Evolutionary conservation across 2,329 filamentous ascomycete species (phyloP).

Genomic region (Onygena corvina): DNA sequence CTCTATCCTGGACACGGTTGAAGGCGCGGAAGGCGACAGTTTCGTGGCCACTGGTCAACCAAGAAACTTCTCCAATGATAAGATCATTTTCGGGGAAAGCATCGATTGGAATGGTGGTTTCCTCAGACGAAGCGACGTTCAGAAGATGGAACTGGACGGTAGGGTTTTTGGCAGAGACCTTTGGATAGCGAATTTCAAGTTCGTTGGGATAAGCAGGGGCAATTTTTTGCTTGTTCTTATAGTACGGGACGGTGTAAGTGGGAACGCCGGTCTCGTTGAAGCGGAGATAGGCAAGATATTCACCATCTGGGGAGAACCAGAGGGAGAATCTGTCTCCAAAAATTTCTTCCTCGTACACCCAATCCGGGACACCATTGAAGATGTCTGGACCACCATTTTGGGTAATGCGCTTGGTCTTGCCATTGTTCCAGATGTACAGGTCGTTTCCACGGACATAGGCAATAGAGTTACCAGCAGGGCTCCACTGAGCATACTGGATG

Average conservation of each 20-base stretch:
- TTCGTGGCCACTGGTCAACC: slow-evolving; percentile 52
- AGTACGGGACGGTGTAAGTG: slow-evolving; percentile 55
- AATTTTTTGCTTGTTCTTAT: slow-evolving; percentile 46
- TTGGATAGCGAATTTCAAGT: slow-evolving; percentile 54
- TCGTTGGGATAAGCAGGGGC: slow-evolving; percentile 52
- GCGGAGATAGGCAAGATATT: slow-evolving; percentile 72
- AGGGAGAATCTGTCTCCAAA: slow-evolving; percentile 63
- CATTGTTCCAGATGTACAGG: slow-evolving; percentile 47
- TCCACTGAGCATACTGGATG: slow-evolving; percentile 55
- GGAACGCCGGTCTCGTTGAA: slow-evolving; percentile 66
- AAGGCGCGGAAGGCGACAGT: slow-evolving; percentile 53
- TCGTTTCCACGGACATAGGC: slow-evolving; percentile 58
- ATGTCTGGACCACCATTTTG: slow-evolving; percentile 69
- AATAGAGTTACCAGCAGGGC: slow-evolving; percentile 46
- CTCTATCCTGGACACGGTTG: slow-evolving; percentile 56
- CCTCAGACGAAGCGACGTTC: slow-evolving; percentile 38
- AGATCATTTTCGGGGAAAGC: slow-evolving; percentile 50
- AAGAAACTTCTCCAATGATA: slow-evolving; percentile 55
- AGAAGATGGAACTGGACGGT: slow-evolving; percentile 51
- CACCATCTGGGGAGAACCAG: slow-evolving; percentile 83
- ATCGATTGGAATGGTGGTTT: slow-evolving; percentile 40
- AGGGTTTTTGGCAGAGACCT: slow-evolving; percentile 56
- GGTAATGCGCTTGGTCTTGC: slow-evolving; percentile 54
- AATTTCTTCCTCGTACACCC: slow-evolving; percentile 82
- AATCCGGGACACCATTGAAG: slow-evolving; percentile 87